A percentile compares a stretch with the other conserved stretches of the same genome.
Evolutionary conservation across 768 basidiomycete genomes (phyloP).

Genomic region (Ramaria sp.): DNA sequence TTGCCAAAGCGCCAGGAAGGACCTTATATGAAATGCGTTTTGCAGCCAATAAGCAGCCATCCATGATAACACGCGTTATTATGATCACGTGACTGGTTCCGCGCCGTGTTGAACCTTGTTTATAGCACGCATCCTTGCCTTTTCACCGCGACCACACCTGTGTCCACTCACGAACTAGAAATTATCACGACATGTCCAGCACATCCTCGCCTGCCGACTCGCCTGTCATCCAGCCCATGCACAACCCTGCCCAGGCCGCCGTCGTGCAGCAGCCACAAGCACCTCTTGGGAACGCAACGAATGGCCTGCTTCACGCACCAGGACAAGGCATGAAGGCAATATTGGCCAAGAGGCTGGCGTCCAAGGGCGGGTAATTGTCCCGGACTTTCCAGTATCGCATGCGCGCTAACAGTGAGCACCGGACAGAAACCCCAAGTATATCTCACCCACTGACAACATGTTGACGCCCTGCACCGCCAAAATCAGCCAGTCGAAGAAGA

Average conservation of each 20-base stretch:
- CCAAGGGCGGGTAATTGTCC: slow-evolving; percentile 66
- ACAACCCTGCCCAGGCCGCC: slow-evolving; percentile 76
- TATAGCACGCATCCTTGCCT: background rate
- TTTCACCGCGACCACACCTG: too few species aligned
- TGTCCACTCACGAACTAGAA: too few species aligned
- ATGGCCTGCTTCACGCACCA: slow-evolving; percentile 38
- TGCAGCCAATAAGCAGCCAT: too few species aligned
- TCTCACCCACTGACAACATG: slow-evolving; percentile 93
- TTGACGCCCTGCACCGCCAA: slow-evolving; percentile 93
- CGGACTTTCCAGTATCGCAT: background rate
- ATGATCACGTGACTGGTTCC: background rate
- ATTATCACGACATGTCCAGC: slow-evolving; percentile 39
- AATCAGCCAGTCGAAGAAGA: slow-evolving; percentile 82
- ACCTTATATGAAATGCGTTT: background rate
- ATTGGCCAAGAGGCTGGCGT: slow-evolving; percentile 78
- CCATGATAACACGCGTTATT: too few species aligned
- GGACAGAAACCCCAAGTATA: slow-evolving; percentile 69
- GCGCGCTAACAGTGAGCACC: background rate
- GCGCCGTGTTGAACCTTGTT: background rate
- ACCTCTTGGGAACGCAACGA: slow-evolving; percentile 58
- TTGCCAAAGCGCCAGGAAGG: too few species aligned
- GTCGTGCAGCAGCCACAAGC: slow-evolving; percentile 70
- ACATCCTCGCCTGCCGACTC: slow-evolving; percentile 56
- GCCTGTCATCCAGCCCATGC: slow-evolving; percentile 69
- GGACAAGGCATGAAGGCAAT: slow-evolving; percentile 87